phyloP scores from a whole-genome alignment of 108 stramenopile species.

The Hondaea fermentalgiana region DNA sequence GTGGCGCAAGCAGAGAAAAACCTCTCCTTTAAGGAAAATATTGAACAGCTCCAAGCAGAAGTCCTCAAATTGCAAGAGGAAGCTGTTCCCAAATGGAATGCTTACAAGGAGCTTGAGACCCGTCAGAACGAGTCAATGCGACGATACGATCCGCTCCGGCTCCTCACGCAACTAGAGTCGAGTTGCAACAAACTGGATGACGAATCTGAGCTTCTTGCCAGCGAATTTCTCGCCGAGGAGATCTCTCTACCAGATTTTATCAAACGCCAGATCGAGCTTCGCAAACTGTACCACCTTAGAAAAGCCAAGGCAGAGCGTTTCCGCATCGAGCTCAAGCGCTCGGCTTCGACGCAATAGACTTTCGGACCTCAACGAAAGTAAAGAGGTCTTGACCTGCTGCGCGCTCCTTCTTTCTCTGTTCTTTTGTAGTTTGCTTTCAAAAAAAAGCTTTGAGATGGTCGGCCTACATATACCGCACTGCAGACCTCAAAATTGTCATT shows the following conservation, averaged over 20 bases:
- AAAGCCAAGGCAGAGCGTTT: conserved; percentile 4
- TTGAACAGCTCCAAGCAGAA: background rate
- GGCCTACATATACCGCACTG: too few species aligned
- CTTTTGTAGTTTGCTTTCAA: too few species aligned
- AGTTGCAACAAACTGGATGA: background rate
- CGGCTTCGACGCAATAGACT: too few species aligned
- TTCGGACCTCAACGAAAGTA: too few species aligned
- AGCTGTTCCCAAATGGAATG: background rate
- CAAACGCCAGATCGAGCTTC: conserved; percentile 7
- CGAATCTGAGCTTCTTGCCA: background rate
- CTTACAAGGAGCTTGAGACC: background rate
- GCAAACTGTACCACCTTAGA: conserved; percentile 9
- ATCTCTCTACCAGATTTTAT: background rate
- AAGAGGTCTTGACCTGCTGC: too few species aligned
- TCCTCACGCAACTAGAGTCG: background rate
- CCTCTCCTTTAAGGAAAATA: background rate
- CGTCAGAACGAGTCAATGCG: background rate
- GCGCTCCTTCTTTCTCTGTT: too few species aligned
- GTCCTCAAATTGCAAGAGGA: background rate
- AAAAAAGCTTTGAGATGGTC: too few species aligned
- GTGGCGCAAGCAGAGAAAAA: background rate
- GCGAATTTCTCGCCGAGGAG: background rate
- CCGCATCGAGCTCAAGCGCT: background rate
- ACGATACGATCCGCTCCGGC: background rate
- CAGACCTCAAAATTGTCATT: too few species aligned